Evolutionary conservation across 2,329 filamentous ascomycete genomes (phyloP).

Genomic region (Hypocrella siamensis): DNA sequence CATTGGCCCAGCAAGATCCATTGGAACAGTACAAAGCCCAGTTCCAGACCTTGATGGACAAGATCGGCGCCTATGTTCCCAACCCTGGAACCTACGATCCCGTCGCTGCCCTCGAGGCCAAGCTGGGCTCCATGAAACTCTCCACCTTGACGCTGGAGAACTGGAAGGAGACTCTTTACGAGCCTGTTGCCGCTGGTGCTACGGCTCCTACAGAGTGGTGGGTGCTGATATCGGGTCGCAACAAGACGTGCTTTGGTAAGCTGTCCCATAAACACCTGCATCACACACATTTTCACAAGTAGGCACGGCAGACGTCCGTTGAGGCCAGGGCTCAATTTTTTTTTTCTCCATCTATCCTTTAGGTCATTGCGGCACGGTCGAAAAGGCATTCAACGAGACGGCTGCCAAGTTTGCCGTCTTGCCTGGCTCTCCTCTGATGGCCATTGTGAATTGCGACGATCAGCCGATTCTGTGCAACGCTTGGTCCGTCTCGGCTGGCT

Average conservation of each 20-base stretch:
- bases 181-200: slow-evolving; percentile 40
- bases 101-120: slow-evolving; percentile 24
- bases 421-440: slow-evolving; percentile 50
- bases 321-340: background rate
- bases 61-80: slow-evolving; percentile 37
- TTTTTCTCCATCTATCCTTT: background rate
- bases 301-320: too few species aligned
- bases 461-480: slow-evolving; percentile 61
- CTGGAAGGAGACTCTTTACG: slow-evolving; percentile 54
- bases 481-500: slow-evolving; percentile 51
- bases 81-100: slow-evolving; percentile 26
- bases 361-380: slow-evolving; percentile 50
- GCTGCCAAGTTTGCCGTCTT: slow-evolving; percentile 46
- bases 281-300: background rate
- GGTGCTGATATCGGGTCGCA: slow-evolving; percentile 57
- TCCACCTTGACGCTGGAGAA: slow-evolving; percentile 46
- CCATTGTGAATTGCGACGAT: slow-evolving; percentile 56
- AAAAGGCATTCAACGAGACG: slow-evolving; percentile 51
- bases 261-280: slow-evolving; percentile 1
- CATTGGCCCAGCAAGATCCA: slow-evolving; percentile 33
- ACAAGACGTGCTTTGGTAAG: slow-evolving; percentile 60
- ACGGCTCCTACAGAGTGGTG: slow-evolving; percentile 61
- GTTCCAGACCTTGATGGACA: slow-evolving; percentile 48
- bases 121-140: slow-evolving; percentile 25
- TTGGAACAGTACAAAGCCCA: slow-evolving; percentile 45